Evolutionary conservation across 176 grass and related monocot species (phyloP), one percentile per base, ranked within the genome.

Genomic region (Thalia dealbata): DNA sequence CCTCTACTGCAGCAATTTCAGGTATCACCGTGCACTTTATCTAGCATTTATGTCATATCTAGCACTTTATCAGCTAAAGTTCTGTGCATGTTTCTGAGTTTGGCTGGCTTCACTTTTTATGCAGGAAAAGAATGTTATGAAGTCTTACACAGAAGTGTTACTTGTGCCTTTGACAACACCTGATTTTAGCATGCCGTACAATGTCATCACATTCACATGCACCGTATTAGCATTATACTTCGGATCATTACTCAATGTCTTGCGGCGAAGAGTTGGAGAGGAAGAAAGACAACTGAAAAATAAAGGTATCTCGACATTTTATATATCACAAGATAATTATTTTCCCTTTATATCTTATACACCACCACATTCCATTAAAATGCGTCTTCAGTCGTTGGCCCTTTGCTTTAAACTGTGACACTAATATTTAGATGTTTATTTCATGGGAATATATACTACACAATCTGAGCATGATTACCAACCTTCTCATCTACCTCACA

Each of bases 131-230:
- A 78, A 79, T 79, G 24, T 86, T 81, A 83, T 99, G 41, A 89
- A 81, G 61, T 90, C 79, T 48, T 99, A 99, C 77, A 99, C 95
- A 61, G 95, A 99, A 93, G 95, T 86, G 52, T 70, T 99, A 76
- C 89, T 99, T 14, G 90, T 99, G 81, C 95, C 95, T 72, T 83
- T 99, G 63, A 97, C 95, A 69, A 97, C 95, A 63, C 95, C 95
- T 81, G 95, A 99, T 91, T 99, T 99, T 76, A 99, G 95, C 72
- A 99, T 99, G 95, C 95, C 95, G 18, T 99, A 99, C 75, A 99
- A 99, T 91, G 90, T 99, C 79, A 97, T 97, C 77, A 97, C 95
- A 51, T 97, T 97, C 64, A 92, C 95, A 15, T 92, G 95, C 79
- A 97, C 90, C 32, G 90, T 97, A 22, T 78, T 97, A 71, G 95